A percentile compares a stretch with the other conserved stretches of the same genome.
Evolutionary conservation across 2,329 filamentous ascomycete species (phyloP).

Genomic region (Colletotrichum sp.): DNA sequence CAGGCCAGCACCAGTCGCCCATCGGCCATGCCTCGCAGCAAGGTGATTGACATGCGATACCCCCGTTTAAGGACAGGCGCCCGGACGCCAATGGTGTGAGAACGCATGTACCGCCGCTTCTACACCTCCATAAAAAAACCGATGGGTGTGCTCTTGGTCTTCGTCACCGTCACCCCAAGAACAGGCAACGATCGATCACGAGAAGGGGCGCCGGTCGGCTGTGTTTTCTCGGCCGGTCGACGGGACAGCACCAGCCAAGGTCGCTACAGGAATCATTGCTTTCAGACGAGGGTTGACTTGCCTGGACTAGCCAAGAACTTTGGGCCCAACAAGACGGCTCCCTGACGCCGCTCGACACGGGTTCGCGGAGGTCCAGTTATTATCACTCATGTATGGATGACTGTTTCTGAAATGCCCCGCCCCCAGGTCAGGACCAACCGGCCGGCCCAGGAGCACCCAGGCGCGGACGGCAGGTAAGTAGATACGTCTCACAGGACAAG

Average conservation of each 20-base stretch:
- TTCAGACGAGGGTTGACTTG: background rate
- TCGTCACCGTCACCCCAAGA: conserved; percentile 20
- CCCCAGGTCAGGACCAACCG: conserved; percentile 12
- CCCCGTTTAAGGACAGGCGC: conserved; percentile 2
- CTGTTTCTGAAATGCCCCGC: background rate
- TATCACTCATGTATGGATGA: background rate
- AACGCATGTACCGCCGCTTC: background rate
- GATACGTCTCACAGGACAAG: background rate
- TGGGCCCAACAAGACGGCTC: background rate
- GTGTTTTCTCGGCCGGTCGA: background rate
- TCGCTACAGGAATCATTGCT: background rate
- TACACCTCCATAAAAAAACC: background rate
- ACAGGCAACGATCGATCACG: conserved; percentile 14
- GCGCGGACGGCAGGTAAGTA: conserved; percentile 4
- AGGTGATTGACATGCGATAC: conserved; percentile 12
- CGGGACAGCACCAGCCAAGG: background rate
- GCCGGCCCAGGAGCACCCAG: conserved; percentile 11
- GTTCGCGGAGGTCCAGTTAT: background rate
- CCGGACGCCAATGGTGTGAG: conserved; percentile 4
- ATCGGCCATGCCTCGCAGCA: background rate
- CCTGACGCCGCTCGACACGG: background rate
- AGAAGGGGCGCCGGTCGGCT: background rate
- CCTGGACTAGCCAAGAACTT: background rate
- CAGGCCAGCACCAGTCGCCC: background rate
- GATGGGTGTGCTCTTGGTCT: conserved; percentile 5